A percentile compares a stretch with the other conserved stretches of the same genome.
phyloP scores from a whole-genome alignment of 345 rosid genomes.

The Lepidium aucheri region DNA sequence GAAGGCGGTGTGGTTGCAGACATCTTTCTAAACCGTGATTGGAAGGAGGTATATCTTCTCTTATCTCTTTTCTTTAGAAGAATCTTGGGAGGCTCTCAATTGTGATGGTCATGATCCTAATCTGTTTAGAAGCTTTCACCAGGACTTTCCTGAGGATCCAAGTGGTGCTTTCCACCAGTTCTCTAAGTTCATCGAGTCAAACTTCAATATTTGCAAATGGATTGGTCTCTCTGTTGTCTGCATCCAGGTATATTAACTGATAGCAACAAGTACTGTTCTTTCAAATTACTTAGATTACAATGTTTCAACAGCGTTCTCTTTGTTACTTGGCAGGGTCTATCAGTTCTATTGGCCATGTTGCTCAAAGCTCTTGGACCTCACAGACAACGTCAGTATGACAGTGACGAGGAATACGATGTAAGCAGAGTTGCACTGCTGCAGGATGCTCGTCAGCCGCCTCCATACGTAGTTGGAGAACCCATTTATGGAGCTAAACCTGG shows the following conservation, averaged over 20 bases:
- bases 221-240: conserved; percentile 66
- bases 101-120: background rate
- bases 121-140: conserved; percentile 9
- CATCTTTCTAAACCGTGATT: conserved; percentile 60
- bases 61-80: background rate
- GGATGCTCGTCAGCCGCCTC: conserved; percentile 42
- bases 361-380: conserved; percentile 76
- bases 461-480: conserved; percentile 65
- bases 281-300: background rate
- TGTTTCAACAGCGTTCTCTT: background rate
- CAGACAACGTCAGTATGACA: conserved; percentile 56
- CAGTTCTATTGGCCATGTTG: conserved; percentile 50
- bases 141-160: conserved; percentile 91
- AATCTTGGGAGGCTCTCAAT: background rate
- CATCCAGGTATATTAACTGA: conserved; percentile 45
- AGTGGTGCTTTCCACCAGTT: conserved; percentile 60
- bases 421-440: conserved; percentile 61
- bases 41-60: conserved; percentile 59
- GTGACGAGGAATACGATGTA: conserved; percentile 59
- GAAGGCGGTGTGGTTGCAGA: conserved; percentile 77
- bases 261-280: background rate
- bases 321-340: conserved; percentile 43
- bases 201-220: conserved; percentile 78
- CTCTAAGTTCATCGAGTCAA: conserved; percentile 53
- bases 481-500: conserved; percentile 44